A percentile compares a stretch with the other conserved stretches of the same genome.
Conservation (phyloP, 2,329 filamentous ascomycete genomes). For the Fusarium clavum region DNA sequence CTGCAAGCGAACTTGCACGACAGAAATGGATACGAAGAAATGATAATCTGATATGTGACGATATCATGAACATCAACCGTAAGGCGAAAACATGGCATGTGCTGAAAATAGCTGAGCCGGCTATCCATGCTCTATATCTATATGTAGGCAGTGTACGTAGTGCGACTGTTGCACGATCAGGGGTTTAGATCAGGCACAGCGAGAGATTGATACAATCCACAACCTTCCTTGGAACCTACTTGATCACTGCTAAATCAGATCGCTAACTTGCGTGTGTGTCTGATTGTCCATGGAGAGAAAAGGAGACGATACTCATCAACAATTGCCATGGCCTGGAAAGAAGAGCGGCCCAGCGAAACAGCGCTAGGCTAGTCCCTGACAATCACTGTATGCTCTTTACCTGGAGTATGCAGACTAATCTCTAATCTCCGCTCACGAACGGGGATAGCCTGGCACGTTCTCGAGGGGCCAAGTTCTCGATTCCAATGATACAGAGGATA, state of each 20-base stretch:
- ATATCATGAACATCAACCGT: slow-evolving; percentile 2
- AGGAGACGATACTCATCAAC: not conserved
- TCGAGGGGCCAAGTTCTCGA: slow-evolving; percentile 4
- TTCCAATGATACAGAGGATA: not conserved
- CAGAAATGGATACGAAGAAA: slow-evolving; percentile 18
- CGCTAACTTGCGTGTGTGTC: not conserved
- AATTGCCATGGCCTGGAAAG: slow-evolving; percentile 10
- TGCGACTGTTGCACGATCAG: slow-evolving; percentile 37
- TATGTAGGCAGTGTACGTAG: slow-evolving; percentile 2
- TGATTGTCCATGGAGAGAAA: not conserved
- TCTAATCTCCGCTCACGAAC: slow-evolving; percentile 26
- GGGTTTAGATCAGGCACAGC: slow-evolving; percentile 6
- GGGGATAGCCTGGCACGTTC: slow-evolving; percentile 14
- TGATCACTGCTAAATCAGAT: not conserved
- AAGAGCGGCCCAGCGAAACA: not conserved
- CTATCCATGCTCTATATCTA: not conserved
- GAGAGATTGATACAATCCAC: slow-evolving; percentile 4
- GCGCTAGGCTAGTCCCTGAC: slow-evolving; percentile 27
- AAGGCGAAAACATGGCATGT: slow-evolving; percentile 3
- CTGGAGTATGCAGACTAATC: not conserved
- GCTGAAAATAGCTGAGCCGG: slow-evolving; percentile 6
- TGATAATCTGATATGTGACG: slow-evolving; percentile 5
- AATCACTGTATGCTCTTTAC: slow-evolving; percentile 11
- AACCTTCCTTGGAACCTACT: slow-evolving; percentile 27
- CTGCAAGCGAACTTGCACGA: slow-evolving; percentile 17